A percentile compares a stretch with the other conserved stretches of the same genome.
phyloP scores from a whole-genome alignment of 768 basidiomycete genomes.

The Amanita inopinata region DNA sequence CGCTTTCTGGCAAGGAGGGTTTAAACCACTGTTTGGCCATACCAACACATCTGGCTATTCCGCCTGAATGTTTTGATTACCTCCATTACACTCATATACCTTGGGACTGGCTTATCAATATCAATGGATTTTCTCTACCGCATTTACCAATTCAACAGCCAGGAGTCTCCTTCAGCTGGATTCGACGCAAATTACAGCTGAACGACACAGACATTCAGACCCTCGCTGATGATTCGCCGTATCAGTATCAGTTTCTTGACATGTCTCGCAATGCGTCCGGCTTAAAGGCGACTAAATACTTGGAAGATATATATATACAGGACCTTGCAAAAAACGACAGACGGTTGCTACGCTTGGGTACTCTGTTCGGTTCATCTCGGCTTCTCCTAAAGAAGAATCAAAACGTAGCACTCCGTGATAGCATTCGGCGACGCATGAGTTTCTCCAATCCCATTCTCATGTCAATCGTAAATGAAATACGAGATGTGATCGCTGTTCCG shows the following conservation, averaged over 20 bases:
- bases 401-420: conserved; percentile 32
- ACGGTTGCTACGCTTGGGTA: conserved; percentile 60
- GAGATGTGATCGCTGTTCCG: conserved; percentile 27
- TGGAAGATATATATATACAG: conserved; percentile 31
- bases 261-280: conserved; percentile 19
- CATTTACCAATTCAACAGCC: conserved; percentile 40
- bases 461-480: conserved; percentile 33
- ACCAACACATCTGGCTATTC: conserved; percentile 22
- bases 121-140: conserved; percentile 25
- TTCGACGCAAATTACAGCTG: conserved; percentile 31
- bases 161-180: conserved; percentile 40
- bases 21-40: conserved; percentile 39
- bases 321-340: conserved; percentile 29
- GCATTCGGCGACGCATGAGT: conserved; percentile 47
- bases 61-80: conserved; percentile 53
- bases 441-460: conserved; percentile 41
- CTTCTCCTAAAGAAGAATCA: conserved; percentile 35
- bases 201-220: conserved; percentile 28
- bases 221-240: conserved; percentile 46
- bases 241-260: conserved; percentile 59
- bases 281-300: conserved; percentile 26
- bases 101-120: conserved; percentile 64
- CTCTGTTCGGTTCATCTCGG: conserved; percentile 69
- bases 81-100: conserved; percentile 51
- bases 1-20: conserved; percentile 41